Conservation (phyloP, 148 eudicot species). For the Fagopyrum esculentum region DNA sequence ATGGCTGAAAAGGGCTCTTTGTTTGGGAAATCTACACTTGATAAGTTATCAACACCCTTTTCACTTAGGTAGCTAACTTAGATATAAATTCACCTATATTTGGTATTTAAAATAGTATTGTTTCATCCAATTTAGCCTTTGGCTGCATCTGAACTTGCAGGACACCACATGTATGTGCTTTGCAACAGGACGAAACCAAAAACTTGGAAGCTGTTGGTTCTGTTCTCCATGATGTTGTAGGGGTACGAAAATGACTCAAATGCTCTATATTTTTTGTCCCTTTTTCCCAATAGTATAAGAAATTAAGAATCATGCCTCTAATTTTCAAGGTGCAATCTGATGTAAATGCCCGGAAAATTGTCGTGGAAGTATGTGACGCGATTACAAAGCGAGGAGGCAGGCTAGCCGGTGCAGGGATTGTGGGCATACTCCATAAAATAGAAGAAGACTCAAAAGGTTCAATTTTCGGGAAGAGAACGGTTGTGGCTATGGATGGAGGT, state of each 20-base stretch:
- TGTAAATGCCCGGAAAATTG: slow-evolving; percentile 33
- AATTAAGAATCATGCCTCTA: not conserved
- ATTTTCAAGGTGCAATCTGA: slow-evolving; percentile 38
- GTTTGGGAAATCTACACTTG: slow-evolving; percentile 46
- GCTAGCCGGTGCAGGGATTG: slow-evolving; percentile 75
- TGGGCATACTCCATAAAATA: slow-evolving; percentile 64
- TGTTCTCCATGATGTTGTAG: slow-evolving; percentile 41
- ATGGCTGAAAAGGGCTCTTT: slow-evolving; percentile 53
- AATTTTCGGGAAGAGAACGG: slow-evolving; percentile 49
- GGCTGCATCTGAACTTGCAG: not conserved
- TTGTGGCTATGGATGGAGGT: slow-evolving; percentile 90
- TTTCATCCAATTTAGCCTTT: not conserved
- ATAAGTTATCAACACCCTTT: slow-evolving; percentile 56
- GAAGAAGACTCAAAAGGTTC: slow-evolving; percentile 21
- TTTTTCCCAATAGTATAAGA: not conserved
- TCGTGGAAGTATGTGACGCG: slow-evolving; percentile 58
- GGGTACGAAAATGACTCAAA: slow-evolving; percentile 13
- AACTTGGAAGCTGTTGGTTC: slow-evolving; percentile 48
- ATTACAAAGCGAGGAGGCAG: slow-evolving; percentile 65
- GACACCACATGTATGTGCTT: slow-evolving; percentile 28
- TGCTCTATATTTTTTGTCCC: not conserved
- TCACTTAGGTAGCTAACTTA: slow-evolving; percentile 34
- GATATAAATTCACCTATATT: not conserved
- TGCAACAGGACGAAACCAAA: slow-evolving; percentile 57
- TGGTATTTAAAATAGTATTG: not conserved